Conservation (phyloP, 2,329 filamentous ascomycete genomes). For the Grosmannia serpens region DNA sequence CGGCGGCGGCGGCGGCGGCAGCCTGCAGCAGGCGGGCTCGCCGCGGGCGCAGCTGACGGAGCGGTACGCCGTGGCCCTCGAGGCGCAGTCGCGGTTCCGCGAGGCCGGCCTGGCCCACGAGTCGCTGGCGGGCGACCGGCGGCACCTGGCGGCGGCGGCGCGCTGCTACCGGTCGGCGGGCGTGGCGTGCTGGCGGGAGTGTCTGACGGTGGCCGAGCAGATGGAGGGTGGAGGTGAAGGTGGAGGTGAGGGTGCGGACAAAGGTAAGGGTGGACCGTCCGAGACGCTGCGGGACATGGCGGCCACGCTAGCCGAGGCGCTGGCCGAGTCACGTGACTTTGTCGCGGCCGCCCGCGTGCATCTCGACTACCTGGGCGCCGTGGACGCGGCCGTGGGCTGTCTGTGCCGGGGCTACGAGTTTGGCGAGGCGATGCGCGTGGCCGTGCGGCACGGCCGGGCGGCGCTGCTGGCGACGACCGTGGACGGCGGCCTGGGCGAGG, state of each 20-base stretch:
- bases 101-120: constrained; percentile 89
- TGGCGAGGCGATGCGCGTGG: constrained; percentile 73
- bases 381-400: constrained; percentile 57
- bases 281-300: constrained; percentile 50
- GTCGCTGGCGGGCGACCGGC: constrained; percentile 42
- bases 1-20: constrained; percentile 23
- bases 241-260: too few relatives aligned
- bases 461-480: constrained; percentile 56
- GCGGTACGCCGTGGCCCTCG: constrained; percentile 70
- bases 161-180: constrained; percentile 75
- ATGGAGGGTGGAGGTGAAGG: constrained; percentile 21
- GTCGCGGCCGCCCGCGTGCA: constrained; percentile 67
- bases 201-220: constrained; percentile 64
- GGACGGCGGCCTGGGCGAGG: constrained; percentile 69
- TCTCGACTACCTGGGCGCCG: constrained; percentile 65
- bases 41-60: constrained; percentile 54
- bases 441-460: constrained; percentile 48
- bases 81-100: constrained; percentile 62
- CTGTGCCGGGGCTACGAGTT: constrained; percentile 85
- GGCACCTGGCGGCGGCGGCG: constrained; percentile 60
- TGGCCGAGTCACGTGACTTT: constrained; percentile 79
- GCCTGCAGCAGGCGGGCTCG: too few relatives aligned
- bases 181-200: constrained; percentile 73
- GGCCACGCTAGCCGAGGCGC: constrained; percentile 61
- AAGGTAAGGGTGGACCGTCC: too few relatives aligned